Evolutionary conservation across 2,329 filamentous ascomycete genomes (phyloP).

Genomic region (Polytolypa hystricis): DNA sequence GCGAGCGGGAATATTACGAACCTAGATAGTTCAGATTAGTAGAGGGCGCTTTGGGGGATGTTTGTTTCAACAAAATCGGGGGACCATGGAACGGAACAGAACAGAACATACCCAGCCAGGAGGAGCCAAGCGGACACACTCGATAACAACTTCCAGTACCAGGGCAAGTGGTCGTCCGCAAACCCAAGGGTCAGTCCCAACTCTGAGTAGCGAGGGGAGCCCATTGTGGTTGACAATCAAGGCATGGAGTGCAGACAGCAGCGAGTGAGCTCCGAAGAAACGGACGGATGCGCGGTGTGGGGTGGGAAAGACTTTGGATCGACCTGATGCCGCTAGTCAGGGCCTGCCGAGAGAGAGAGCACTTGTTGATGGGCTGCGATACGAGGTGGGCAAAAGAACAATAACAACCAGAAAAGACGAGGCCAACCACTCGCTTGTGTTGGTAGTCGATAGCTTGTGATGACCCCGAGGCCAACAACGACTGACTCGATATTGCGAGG

Average conservation of each 20-base stretch:
- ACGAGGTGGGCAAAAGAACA: too few species aligned
- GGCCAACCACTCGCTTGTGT: too few species aligned
- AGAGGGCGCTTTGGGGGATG: too few species aligned
- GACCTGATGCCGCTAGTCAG: too few species aligned
- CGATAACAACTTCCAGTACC: constrained; percentile 19
- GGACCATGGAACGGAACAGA: too few species aligned
- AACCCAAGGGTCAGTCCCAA: constrained; percentile 8
- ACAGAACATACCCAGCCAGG: constrained; percentile 22
- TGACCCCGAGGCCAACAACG: too few species aligned
- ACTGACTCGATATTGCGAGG: too few species aligned
- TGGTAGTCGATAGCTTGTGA: not conserved
- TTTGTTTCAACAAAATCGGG: too few species aligned
- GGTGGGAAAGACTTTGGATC: not conserved
- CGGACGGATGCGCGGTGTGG: not conserved
- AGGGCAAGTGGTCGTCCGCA: constrained; percentile 10
- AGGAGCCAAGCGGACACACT: constrained; percentile 18
- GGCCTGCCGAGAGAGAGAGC: too few species aligned
- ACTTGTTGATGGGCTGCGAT: too few species aligned
- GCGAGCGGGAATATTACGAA: constrained; percentile 22
- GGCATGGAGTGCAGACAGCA: constrained; percentile 6
- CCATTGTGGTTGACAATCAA: constrained; percentile 8
- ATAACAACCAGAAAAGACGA: too few species aligned
- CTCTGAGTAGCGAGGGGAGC: constrained; percentile 11
- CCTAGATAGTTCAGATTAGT: constrained; percentile 10
- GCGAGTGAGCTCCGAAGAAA: not conserved